A percentile compares a stretch with the other conserved stretches of the same genome.
phyloP scores from a whole-genome alignment of 2,329 filamentous ascomycete species.

The Polytolypa hystricis region DNA sequence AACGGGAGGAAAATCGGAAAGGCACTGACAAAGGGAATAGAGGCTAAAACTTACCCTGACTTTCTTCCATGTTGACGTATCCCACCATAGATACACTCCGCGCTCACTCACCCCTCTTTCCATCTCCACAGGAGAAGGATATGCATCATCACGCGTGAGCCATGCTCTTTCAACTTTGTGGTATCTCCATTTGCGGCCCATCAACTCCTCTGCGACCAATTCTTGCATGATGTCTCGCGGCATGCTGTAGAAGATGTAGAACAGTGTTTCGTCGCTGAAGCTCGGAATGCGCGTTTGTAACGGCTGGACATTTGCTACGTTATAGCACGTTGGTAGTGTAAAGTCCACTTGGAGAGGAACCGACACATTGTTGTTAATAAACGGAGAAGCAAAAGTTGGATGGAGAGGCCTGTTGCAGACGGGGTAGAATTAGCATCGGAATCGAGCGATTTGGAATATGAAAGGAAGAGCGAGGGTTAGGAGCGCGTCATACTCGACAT shows the following conservation, averaged over 20 bases:
- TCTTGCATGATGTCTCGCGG: conserved; percentile 56
- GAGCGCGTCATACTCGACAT: conserved; percentile 41
- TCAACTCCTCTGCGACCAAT: conserved; percentile 52
- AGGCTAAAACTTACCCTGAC: conserved; percentile 29
- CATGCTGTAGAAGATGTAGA: conserved; percentile 60
- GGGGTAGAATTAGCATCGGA: conserved; percentile 1
- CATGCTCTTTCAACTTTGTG: conserved; percentile 43
- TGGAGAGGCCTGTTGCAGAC: conserved; percentile 45
- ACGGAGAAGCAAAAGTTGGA: conserved; percentile 53
- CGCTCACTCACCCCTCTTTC: conserved; percentile 38
- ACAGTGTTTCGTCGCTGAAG: conserved; percentile 54
- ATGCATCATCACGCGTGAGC: conserved; percentile 39
- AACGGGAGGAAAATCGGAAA: conserved; percentile 10
- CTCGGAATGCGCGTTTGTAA: conserved; percentile 47
- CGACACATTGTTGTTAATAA: conserved; percentile 45
- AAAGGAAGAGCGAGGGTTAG: conserved; percentile 1
- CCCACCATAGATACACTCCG: conserved; percentile 42
- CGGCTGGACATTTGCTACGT: conserved; percentile 54
- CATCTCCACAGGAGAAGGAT: conserved; percentile 37
- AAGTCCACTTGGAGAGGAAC: conserved; percentile 54
- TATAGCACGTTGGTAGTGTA: conserved; percentile 52
- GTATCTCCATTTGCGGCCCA: conserved; percentile 42
- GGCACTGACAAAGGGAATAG: background rate
- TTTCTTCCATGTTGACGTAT: conserved; percentile 40
- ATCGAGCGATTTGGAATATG: background rate